Evolutionary conservation across 2,329 filamentous ascomycete species (phyloP), one percentile per base, ranked within the genome.

Genomic region (Cryphonectria naterciae): DNA sequence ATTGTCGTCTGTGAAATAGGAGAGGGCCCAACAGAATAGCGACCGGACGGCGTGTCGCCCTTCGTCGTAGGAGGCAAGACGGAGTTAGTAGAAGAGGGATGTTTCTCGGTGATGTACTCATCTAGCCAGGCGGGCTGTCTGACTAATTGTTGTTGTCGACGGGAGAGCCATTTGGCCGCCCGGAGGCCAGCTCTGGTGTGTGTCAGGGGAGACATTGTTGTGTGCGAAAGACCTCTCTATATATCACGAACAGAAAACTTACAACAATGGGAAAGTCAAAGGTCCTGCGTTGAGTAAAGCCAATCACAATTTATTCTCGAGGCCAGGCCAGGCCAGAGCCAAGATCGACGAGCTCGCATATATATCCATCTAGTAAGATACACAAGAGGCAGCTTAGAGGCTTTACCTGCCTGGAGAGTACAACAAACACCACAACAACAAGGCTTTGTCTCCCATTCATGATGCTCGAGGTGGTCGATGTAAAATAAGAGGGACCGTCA

Each of bases 361-460:
- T 65, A 66, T 56, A 66, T 17, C 32, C 4, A 25, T 25, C 37
- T 35, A n/a, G 13, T n/a, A 43, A 35, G 17, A 19, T 13, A 28
- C 46, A 43, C 5, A 13, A 28, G 25, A 58, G 65, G 64, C 22
- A 58, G 52, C 65, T 22, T 41, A 22, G 49, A 15, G 11, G 65
- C 28, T n/a, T 11, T 19, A n/a, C 35, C 37, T 7, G 37, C 13
- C 32, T 43, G 52, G n/a, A 37, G 39, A 39, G 37, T 11, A 52
- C 19, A 19, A 49, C 7, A 49, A 49, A 15, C 13, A 43, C 41
- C 13, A 43, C 22, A 49, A 43, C 35, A 65, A 46, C 25, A 43
- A 43, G n/a, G 35, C 65, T 58, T 58, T 58, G 65, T 67, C 32
- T 67, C 5, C 43, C n/a, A 58, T 67, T 43, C 35, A 67, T 56